These are phyloP conservation scores for Cordyceps sp. DNA, from an alignment of 2,329 filamentous ascomycete species.

Conservation along the genomic window DNA sequence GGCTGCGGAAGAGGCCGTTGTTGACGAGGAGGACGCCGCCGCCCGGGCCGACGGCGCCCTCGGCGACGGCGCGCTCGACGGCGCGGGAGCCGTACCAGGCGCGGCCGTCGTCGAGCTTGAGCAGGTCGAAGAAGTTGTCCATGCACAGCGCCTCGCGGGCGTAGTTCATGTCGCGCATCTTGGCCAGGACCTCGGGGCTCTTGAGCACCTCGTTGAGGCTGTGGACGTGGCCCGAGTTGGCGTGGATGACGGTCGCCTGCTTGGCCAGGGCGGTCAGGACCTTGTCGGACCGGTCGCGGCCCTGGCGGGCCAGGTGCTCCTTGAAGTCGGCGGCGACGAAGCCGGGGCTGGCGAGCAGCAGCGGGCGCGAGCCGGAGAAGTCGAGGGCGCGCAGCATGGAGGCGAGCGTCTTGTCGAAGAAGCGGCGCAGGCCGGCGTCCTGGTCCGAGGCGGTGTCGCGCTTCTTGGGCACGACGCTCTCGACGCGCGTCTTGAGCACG, in stretches of 20 bases:
- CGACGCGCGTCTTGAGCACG: conserved; percentile 45
- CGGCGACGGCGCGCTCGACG: conserved; percentile 66
- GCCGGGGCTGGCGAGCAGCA: conserved; percentile 77
- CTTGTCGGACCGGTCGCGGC: conserved; percentile 45
- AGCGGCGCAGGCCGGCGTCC: conserved; percentile 51
- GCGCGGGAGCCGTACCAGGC: conserved; percentile 83
- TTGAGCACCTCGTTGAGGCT: conserved; percentile 76
- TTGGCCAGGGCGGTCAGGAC: conserved; percentile 44
- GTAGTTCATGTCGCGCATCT: conserved; percentile 77
- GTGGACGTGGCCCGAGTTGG: conserved; percentile 73
- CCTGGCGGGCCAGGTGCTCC: conserved; percentile 50
- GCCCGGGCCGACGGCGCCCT: conserved; percentile 76
- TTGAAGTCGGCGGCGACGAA: conserved; percentile 74
- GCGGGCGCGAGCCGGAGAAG: conserved; percentile 49
- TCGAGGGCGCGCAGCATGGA: conserved; percentile 68
- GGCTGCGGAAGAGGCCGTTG: conserved; percentile 72
- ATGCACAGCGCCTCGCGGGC: conserved; percentile 68
- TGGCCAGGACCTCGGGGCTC: conserved; percentile 58
- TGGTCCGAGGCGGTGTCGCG: conserved; percentile 46
- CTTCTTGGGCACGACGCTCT: conserved; percentile 52
- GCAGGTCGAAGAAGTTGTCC: conserved; percentile 63
- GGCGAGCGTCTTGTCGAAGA: conserved; percentile 62
- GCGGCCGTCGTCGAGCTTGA: conserved; percentile 71
- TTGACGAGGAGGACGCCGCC: conserved; percentile 76
- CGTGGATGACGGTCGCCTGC: conserved; percentile 60